Conservation (phyloP, 2,329 filamentous ascomycete genomes). For the Zymoseptoria brevis region DNA sequence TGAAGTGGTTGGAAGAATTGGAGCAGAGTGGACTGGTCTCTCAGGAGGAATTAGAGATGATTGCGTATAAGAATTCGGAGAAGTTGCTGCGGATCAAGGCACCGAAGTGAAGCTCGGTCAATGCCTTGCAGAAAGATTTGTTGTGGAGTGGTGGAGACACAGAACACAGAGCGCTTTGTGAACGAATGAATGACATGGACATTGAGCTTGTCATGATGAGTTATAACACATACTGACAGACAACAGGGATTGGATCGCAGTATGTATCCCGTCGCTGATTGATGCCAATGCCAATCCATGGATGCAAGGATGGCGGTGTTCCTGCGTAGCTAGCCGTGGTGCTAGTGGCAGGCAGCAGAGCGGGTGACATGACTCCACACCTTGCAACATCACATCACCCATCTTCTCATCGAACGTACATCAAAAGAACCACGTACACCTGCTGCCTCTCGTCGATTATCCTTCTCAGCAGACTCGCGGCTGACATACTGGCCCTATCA, state of each 20-base stretch:
- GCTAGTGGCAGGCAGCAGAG: neutral
- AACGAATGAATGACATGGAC: neutral
- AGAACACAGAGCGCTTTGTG: neutral
- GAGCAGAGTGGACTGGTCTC: slow-evolving; percentile 44
- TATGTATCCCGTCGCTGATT: neutral
- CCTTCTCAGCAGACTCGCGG: neutral
- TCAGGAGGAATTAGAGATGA: slow-evolving; percentile 42
- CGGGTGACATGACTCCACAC: neutral
- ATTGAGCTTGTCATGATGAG: neutral
- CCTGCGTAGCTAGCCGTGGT: neutral
- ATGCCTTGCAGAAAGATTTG: neutral
- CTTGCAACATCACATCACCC: neutral
- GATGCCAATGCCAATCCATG: neutral
- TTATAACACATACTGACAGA: neutral
- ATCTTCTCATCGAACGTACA: neutral
- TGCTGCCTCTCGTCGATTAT: neutral
- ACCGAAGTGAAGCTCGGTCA: slow-evolving; percentile 10
- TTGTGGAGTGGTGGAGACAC: neutral
- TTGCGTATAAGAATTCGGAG: slow-evolving; percentile 47
- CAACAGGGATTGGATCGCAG: neutral
- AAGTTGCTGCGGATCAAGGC: slow-evolving; percentile 35
- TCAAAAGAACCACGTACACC: neutral
- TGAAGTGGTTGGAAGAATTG: slow-evolving; percentile 44
- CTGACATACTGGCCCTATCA: neutral
- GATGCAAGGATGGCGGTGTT: neutral